phyloP scores from a whole-genome alignment of 2,329 filamentous ascomycete genomes.

The Cercospora berteroae region DNA sequence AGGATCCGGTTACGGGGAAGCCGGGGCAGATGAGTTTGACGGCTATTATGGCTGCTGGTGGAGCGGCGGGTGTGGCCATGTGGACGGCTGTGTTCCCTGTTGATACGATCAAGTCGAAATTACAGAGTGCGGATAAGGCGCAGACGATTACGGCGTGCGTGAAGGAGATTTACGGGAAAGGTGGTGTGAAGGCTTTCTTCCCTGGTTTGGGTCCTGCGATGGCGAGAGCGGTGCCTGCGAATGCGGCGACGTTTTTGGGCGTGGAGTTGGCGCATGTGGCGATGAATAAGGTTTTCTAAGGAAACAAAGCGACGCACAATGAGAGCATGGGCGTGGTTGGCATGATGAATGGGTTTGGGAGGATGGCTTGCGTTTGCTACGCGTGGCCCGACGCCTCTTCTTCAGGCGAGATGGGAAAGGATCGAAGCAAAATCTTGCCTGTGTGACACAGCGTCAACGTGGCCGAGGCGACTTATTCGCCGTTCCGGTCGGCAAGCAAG shows the following conservation, averaged over 20 bases:
- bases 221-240: conserved; percentile 89
- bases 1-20: conserved; percentile 68
- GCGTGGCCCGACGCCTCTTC: background rate
- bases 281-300: conserved; percentile 70
- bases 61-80: conserved; percentile 92
- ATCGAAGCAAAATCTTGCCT: background rate
- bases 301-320: background rate
- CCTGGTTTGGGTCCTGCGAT: conserved; percentile 92
- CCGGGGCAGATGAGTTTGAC: conserved; percentile 76
- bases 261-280: conserved; percentile 80
- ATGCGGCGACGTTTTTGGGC: conserved; percentile 89
- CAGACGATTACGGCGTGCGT: conserved; percentile 79
- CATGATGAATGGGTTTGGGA: background rate
- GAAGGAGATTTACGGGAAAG: conserved; percentile 74
- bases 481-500: background rate
- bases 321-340: background rate
- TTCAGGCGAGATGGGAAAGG: background rate
- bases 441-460: background rate
- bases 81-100: conserved; percentile 99
- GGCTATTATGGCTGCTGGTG: conserved; percentile 83
- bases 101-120: conserved; percentile 89
- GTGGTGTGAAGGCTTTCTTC: conserved; percentile 91
- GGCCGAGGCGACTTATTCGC: background rate
- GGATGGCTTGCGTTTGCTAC: background rate
- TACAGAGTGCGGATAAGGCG: conserved; percentile 87